A percentile compares a stretch with the other conserved stretches of the same genome.
These are phyloP conservation scores for Daldinia sp. DNA, from an alignment of 2,329 filamentous ascomycete genomes.

Conservation along the genomic window DNA sequence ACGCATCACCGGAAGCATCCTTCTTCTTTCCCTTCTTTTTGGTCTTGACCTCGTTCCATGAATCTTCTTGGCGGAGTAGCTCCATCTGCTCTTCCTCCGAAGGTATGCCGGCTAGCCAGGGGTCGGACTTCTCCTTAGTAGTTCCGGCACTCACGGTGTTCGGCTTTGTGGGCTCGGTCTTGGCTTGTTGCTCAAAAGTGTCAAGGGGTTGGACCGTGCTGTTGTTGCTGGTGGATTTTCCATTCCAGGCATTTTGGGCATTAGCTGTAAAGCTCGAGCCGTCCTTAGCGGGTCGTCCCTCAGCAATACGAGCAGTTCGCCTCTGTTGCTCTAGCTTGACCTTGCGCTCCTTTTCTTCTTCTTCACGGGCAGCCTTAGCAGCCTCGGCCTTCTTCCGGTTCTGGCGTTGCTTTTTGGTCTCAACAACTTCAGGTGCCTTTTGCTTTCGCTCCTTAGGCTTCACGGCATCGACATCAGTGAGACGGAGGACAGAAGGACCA, in stretches of 20 bases:
- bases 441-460: slow-evolving; percentile 73
- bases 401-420: slow-evolving; percentile 96
- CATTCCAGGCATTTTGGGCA: slow-evolving; percentile 57
- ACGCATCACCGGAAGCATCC: slow-evolving; percentile 55
- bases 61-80: slow-evolving; percentile 63
- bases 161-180: slow-evolving; percentile 52
- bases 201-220: slow-evolving; percentile 66
- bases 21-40: slow-evolving; percentile 60
- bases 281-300: slow-evolving; percentile 86
- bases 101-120: slow-evolving; percentile 65
- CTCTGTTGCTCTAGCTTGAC: slow-evolving; percentile 83
- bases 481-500: slow-evolving; percentile 80
- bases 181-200: slow-evolving; percentile 63
- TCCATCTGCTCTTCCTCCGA: slow-evolving; percentile 74
- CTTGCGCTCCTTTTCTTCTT: slow-evolving; percentile 83
- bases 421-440: slow-evolving; percentile 73
- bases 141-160: slow-evolving; percentile 47
- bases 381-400: slow-evolving; percentile 90
- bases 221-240: slow-evolving; percentile 55
- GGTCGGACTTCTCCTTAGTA: slow-evolving; percentile 52
- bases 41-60: slow-evolving; percentile 69
- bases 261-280: slow-evolving; percentile 71
- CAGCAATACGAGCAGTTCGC: slow-evolving; percentile 81
- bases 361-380: slow-evolving; percentile 78
- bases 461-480: slow-evolving; percentile 75